These are phyloP conservation scores for Tagetes erecta DNA, from an alignment of 129 eudicot genomes.

Conservation along the genomic window DNA sequence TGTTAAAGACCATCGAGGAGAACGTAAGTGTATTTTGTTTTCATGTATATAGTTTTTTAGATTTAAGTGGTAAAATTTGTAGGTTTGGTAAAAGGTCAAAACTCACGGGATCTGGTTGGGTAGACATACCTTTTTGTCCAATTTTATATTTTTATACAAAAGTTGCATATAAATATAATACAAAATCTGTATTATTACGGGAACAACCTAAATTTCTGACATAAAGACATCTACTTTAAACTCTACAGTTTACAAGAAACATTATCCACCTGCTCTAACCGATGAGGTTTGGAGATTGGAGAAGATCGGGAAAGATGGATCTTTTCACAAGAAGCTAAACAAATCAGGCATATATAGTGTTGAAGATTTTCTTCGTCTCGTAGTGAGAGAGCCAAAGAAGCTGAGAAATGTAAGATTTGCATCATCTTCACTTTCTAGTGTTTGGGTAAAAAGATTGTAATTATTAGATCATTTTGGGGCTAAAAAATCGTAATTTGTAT, in stretches of 20 bases:
- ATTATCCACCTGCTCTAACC: slow-evolving; percentile 87
- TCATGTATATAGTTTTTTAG: not conserved
- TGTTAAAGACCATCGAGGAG: slow-evolving; percentile 98
- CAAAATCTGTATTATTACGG: not conserved
- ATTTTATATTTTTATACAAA: not conserved
- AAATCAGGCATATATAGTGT: slow-evolving; percentile 72
- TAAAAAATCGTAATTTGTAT: not conserved
- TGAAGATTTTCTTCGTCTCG: slow-evolving; percentile 91
- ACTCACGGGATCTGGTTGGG: not conserved
- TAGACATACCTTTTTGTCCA: not conserved
- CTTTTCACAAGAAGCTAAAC: slow-evolving; percentile 93
- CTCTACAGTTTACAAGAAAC: slow-evolving; percentile 92
- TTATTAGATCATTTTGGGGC: not conserved
- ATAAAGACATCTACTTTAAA: slow-evolving; percentile 2
- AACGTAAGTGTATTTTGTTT: slow-evolving; percentile 57
- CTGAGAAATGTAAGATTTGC: slow-evolving; percentile 69
- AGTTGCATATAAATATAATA: not conserved
- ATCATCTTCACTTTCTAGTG: not conserved
- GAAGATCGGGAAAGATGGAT: slow-evolving; percentile 98
- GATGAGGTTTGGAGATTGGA: slow-evolving; percentile 99
- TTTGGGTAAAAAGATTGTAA: not conserved
- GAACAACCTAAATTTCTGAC: not conserved
- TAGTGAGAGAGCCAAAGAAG: slow-evolving; percentile 81
- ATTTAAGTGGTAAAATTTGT: not conserved
- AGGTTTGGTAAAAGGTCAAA: not conserved